phyloP scores from a whole-genome alignment of 1,284 basidiomycete species.

The Pascua sp. region DNA sequence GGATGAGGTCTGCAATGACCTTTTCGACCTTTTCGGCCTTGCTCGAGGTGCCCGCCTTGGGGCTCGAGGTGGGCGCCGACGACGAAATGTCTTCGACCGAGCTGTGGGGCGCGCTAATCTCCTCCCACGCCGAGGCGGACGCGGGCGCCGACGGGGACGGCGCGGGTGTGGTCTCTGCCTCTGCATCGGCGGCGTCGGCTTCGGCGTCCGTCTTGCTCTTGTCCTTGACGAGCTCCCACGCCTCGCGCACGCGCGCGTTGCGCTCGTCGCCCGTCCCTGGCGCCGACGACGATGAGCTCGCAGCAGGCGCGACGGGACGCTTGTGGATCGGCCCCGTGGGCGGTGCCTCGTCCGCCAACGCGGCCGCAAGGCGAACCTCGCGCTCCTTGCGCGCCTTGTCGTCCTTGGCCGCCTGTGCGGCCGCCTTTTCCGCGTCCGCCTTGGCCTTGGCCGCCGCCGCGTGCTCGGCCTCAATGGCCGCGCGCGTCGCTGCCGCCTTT shows the following conservation, averaged over 20 bases:
- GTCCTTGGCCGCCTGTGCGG: constrained; percentile 22
- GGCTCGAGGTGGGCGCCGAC: constrained; percentile 15
- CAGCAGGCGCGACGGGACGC: background rate
- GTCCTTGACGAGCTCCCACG: constrained; percentile 57
- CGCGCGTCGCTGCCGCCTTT: constrained; percentile 70
- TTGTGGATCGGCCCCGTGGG: constrained; percentile 7
- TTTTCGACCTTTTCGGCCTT: constrained; percentile 2
- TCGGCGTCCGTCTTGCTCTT: constrained; percentile 27
- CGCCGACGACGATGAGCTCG: background rate
- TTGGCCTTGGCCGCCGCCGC: constrained; percentile 25
- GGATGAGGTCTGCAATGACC: background rate
- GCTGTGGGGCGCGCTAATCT: constrained; percentile 32
- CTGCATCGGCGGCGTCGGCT: constrained; percentile 8
- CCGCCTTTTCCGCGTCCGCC: constrained; percentile 22
- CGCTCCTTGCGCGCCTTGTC: constrained; percentile 25
- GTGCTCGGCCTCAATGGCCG: constrained; percentile 60
- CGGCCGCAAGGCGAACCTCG: constrained; percentile 16
- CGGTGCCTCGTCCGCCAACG: constrained; percentile 10
- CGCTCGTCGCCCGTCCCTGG: constrained; percentile 22
- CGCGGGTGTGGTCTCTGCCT: constrained; percentile 24
- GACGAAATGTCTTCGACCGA: constrained; percentile 32
- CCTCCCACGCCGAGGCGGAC: constrained; percentile 42
- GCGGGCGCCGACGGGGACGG: constrained; percentile 33
- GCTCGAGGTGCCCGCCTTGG: constrained; percentile 3
- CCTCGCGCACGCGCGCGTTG: constrained; percentile 52